Evolutionary conservation across 345 rosid genomes (phyloP).

Genomic region (Conringia planisiliqua): DNA sequence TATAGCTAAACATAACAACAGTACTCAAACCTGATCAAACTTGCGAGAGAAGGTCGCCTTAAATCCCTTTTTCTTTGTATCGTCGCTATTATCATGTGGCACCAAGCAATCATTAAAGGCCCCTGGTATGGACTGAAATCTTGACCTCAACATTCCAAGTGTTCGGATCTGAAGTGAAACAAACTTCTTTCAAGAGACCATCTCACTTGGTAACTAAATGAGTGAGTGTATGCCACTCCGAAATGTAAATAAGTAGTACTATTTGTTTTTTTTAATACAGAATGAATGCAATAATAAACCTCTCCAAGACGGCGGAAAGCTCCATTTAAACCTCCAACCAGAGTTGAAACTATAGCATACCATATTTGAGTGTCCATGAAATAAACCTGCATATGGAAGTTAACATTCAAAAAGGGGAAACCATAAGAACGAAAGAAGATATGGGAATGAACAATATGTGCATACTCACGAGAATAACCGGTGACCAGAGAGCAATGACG

Average conservation of each 20-base stretch:
- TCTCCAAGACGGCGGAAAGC: constrained; percentile 64
- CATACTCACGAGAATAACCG: constrained; percentile 56
- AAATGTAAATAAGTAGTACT: neutral
- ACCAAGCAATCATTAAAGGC: constrained; percentile 50
- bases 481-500: constrained; percentile 54
- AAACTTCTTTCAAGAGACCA: constrained; percentile 7
- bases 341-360: constrained; percentile 57
- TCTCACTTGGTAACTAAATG: constrained; percentile 18
- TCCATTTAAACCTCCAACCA: constrained; percentile 56
- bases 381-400: constrained; percentile 41
- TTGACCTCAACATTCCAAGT: constrained; percentile 53
- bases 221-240: constrained; percentile 7
- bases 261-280: neutral
- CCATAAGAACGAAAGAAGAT: constrained; percentile 5
- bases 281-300: constrained; percentile 29
- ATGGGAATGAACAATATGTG: constrained; percentile 6
- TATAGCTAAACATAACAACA: constrained; percentile 8
- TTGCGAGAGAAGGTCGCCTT: constrained; percentile 42
- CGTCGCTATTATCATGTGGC: constrained; percentile 43
- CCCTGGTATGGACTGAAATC: constrained; percentile 52
- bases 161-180: constrained; percentile 49
- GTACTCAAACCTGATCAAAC: constrained; percentile 38
- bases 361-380: constrained; percentile 65
- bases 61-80: constrained; percentile 41
- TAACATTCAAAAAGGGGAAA: constrained; percentile 7